A percentile compares a stretch with the other conserved stretches of the same genome.
phyloP scores from a whole-genome alignment of 805 yeast genomes.

The Yamadazyma olivae region DNA sequence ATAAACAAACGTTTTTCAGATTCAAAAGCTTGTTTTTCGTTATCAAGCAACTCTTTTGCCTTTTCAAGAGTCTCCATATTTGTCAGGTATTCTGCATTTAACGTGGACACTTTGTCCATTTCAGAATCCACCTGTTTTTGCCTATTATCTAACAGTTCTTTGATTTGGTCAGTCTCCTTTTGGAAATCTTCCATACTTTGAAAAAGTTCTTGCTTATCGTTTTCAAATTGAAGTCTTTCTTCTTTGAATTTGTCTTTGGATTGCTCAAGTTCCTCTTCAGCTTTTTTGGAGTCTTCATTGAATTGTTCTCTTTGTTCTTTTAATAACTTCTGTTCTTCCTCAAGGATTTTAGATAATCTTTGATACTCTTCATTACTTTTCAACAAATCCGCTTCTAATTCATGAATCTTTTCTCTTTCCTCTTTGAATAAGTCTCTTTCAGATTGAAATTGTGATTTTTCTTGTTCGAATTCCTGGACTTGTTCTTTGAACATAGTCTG shows the following conservation, averaged over 20 bases:
- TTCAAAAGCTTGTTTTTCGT: slow-evolving; percentile 1
- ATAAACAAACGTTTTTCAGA: neutral
- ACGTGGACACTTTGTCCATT: neutral
- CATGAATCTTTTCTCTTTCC: neutral
- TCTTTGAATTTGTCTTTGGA: neutral
- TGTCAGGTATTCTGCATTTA: neutral
- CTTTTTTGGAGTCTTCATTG: neutral
- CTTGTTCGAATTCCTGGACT: neutral
- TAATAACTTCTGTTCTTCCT: neutral
- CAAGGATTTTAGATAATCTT: neutral
- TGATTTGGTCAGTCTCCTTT: slow-evolving; percentile 1
- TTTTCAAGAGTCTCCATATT: neutral
- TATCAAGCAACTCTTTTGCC: neutral
- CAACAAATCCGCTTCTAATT: too few species aligned
- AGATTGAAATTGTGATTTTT: neutral
- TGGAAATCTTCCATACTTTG: slow-evolving; percentile 1
- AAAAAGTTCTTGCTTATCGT: neutral
- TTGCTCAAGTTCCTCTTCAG: neutral
- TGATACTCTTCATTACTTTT: neutral
- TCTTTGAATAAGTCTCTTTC: neutral
- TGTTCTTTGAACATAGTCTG: neutral
- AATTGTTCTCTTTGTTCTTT: neutral
- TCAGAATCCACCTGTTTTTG: slow-evolving; percentile 9
- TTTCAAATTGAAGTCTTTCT: neutral
- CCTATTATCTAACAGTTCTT: neutral